phyloP scores from a whole-genome alignment of 192 early-diverging fungal species.

The Nowakowskiella sp. region DNA sequence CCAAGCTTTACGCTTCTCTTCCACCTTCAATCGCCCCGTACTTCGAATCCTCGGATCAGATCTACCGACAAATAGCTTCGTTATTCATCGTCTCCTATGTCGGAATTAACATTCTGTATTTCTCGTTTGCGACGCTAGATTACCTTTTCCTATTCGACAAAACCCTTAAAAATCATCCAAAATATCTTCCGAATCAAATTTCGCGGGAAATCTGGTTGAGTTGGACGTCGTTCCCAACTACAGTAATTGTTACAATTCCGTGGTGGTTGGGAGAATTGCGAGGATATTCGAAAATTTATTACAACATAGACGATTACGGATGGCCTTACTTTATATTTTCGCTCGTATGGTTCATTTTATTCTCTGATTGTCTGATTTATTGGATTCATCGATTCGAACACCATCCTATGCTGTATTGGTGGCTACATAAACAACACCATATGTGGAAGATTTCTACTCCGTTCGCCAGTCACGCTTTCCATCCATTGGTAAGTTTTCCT shows the following conservation, averaged over 20 bases:
- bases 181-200: conserved; percentile 85
- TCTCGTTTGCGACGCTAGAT: conserved; percentile 62
- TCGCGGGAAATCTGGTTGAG: conserved; percentile 77
- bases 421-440: conserved; percentile 82
- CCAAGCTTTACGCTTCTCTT: conserved; percentile 23
- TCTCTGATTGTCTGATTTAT: conserved; percentile 93
- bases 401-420: conserved; percentile 81
- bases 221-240: conserved; percentile 68
- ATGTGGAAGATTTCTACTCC: conserved; percentile 92
- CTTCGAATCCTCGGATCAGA: conserved; percentile 46
- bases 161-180: conserved; percentile 84
- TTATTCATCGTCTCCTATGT: conserved; percentile 63
- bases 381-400: conserved; percentile 94
- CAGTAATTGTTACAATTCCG: conserved; percentile 76
- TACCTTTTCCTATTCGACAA: conserved; percentile 87
- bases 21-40: conserved; percentile 24
- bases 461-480: conserved; percentile 92
- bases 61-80: conserved; percentile 64
- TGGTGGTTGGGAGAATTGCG: conserved; percentile 87
- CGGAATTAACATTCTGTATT: conserved; percentile 75
- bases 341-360: conserved; percentile 69
- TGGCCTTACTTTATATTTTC: conserved; percentile 65
- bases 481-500: conserved; percentile 54
- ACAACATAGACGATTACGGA: conserved; percentile 58
- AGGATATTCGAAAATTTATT: conserved; percentile 82